Evolutionary conservation across 1,284 basidiomycete genomes (phyloP), one percentile per base, ranked within the genome.

Genomic region (Naganishia liquefaciens): DNA sequence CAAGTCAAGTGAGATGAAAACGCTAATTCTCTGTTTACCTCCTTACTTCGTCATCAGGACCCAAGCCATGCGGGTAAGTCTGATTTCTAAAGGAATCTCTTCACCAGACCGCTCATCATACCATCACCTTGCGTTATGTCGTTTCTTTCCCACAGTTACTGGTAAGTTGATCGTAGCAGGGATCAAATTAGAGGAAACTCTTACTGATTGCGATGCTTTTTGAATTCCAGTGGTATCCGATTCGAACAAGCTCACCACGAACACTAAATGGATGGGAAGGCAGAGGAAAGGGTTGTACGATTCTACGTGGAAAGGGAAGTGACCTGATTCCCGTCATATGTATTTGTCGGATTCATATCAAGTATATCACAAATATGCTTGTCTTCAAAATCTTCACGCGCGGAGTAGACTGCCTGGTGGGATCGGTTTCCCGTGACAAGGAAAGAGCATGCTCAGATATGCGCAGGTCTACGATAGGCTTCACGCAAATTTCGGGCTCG

Each of bases 161-260:
- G 91, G 91, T 92, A 75, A 72, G 89, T 81, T 42, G 37, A 25
- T 39, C 47, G 66, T 27, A 19, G n/a, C 10, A 46, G n/a, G 23
- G 27, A 60, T 33, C 42, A 5, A 2, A 21, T n/a, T 3, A 9
- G 17, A 11, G 7, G 17, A 39, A 39, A 11, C 19, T 5, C 51
- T 28, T 15, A 47, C 39, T 42, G 19, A 28, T 33, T 11, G 28
- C 51, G 4, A 33, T 13, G 40, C 39, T 42, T 5, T n/a, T 30
- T 37, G 3, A 10, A 39, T 15, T 40, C 2, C 73, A 94, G 92
- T 74, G 92, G 92, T 47, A 82, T 93, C 64, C 88, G 88, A 62
- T 95, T 89, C 76, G 84, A 88, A 76, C 85, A 87, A 74, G 85
- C 81, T 19, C 83, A 86, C 73, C 81, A 83, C 68, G 79, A 75